Base-by-base conservation (phyloP, 1,284 basidiomycete species). In the Pterulicium gracile region DNA sequence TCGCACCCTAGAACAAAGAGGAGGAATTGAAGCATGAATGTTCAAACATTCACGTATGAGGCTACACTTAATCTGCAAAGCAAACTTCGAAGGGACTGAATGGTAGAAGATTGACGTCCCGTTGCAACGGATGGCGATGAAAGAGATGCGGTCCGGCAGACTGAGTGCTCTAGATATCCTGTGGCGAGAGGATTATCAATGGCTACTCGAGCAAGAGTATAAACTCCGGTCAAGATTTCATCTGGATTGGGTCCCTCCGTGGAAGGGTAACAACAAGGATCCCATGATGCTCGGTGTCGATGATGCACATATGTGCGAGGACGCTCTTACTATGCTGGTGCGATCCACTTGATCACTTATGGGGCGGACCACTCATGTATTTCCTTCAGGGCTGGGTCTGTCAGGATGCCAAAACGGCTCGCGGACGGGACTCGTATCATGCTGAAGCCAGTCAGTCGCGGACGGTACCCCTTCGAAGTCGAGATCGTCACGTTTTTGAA, bases 231-330 rank as follows among this genome's bases (percentile, higher is more conserved):
- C 53, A 56, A 24, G 14, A 51, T 3, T 57, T 56, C 3, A 34
- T 47, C 1, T 69, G 63, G 65, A 63, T 70, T 42, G n/a, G n/a
- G n/a, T n/a, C n/a, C n/a, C n/a, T n/a, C n/a, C 50, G 14, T 46
- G 61, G 4, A 49, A 67, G 23, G 20, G 57, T 21, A 54, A 68
- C 39, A 35, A 54, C 39, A 10, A 57, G 1, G 50, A 69, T 3
- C 45, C 44, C 1, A 69, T 65, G 65, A 59, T 64, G n/a, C 51
- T 64, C 2, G 50, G 52, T 20, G 58, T 53, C 36, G 65, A 64
- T 15, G 62, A 70, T 56, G 57, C 67, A 47, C 67, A 64, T 52
- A 56, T 61, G 36, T 64, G 65, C 3, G 61, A 68, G 51, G 56
- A 66, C 57, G 49, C 61, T 5, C 68, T 64, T 64, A 52, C 56